Evolutionary conservation across 2,329 filamentous ascomycete species (phyloP).

Genomic region (Xylaria multiplex): DNA sequence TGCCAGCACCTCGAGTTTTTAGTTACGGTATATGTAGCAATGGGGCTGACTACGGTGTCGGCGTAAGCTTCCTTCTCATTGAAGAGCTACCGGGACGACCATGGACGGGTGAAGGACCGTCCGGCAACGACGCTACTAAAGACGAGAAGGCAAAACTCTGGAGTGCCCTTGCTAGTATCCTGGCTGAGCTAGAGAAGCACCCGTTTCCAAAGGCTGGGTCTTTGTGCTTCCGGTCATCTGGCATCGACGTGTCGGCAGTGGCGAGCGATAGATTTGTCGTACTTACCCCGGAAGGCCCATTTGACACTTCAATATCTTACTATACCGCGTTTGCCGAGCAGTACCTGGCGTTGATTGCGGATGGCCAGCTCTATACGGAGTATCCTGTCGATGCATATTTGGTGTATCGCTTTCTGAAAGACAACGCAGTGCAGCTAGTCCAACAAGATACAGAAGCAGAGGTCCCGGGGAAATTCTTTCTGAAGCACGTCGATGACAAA

Average conservation of each 20-base stretch:
- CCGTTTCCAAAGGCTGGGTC: slow-evolving; percentile 44
- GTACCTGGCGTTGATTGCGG: slow-evolving; percentile 46
- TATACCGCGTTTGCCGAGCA: slow-evolving; percentile 43
- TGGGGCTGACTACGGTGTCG: slow-evolving; percentile 24
- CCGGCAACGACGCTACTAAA: slow-evolving; percentile 18
- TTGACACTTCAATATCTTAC: slow-evolving; percentile 34
- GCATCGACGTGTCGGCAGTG: slow-evolving; percentile 38
- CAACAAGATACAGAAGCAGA: slow-evolving; percentile 14
- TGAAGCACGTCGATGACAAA: slow-evolving; percentile 56
- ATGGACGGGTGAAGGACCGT: slow-evolving; percentile 26
- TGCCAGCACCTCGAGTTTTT: slow-evolving; percentile 45
- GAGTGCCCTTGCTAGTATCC: slow-evolving; percentile 44
- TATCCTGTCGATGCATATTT: slow-evolving; percentile 47
- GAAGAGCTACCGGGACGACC: slow-evolving; percentile 28
- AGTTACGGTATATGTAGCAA: slow-evolving; percentile 21
- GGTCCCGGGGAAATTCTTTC: slow-evolving; percentile 40
- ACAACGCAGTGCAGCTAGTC: slow-evolving; percentile 44
- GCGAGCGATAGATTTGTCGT: slow-evolving; percentile 47
- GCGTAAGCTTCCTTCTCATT: slow-evolving; percentile 30
- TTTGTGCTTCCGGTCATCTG: slow-evolving; percentile 33
- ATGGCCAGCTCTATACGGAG: slow-evolving; percentile 49
- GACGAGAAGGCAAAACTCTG: slow-evolving; percentile 41
- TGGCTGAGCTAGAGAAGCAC: slow-evolving; percentile 44
- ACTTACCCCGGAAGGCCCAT: slow-evolving; percentile 40
- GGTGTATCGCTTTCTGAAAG: slow-evolving; percentile 53